Percentiles rank a stretch among this genome's conserved stretches.
Conservation (phyloP, 495 filamentous ascomycete genomes). For the Penicillium malachiteum region DNA sequence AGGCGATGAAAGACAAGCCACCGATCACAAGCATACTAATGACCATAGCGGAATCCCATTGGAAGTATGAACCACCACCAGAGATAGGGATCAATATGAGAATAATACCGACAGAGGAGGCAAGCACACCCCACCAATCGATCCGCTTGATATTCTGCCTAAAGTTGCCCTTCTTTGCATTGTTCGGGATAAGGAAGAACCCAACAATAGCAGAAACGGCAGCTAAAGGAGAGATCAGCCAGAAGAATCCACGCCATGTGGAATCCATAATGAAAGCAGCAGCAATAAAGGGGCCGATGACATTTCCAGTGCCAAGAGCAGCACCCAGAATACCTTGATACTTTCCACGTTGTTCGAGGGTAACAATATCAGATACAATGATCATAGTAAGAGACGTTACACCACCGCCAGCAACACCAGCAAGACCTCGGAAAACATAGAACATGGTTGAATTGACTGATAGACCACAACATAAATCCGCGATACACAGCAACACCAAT, state of each 20-base stretch:
- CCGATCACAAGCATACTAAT: constrained; percentile 62
- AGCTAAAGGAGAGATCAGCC: constrained; percentile 42
- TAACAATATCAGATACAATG: constrained; percentile 51
- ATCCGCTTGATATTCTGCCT: constrained; percentile 51
- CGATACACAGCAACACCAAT: constrained; percentile 48
- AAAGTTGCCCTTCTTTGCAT: constrained; percentile 32
- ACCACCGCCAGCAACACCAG: constrained; percentile 54
- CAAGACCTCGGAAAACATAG: constrained; percentile 55
- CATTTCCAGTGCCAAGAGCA: constrained; percentile 42
- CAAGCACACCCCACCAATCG: constrained; percentile 53
- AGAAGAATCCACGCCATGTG: constrained; percentile 53
- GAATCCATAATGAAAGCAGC: constrained; percentile 43
- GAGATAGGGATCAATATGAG: constrained; percentile 62
- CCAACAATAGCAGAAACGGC: constrained; percentile 40
- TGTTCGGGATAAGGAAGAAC: constrained; percentile 45
- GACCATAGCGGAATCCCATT: constrained; percentile 59
- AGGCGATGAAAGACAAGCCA: constrained; percentile 42
- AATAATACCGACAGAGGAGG: constrained; percentile 53
- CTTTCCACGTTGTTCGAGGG: constrained; percentile 44
- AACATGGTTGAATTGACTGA: constrained; percentile 51
- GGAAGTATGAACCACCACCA: constrained; percentile 59
- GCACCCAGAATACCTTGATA: constrained; percentile 47
- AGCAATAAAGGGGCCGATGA: constrained; percentile 46
- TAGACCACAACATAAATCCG: constrained; percentile 53
- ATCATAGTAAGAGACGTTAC: constrained; percentile 53